Conservation (phyloP, 495 filamentous ascomycete species). For the Penicillium coffeae region DNA sequence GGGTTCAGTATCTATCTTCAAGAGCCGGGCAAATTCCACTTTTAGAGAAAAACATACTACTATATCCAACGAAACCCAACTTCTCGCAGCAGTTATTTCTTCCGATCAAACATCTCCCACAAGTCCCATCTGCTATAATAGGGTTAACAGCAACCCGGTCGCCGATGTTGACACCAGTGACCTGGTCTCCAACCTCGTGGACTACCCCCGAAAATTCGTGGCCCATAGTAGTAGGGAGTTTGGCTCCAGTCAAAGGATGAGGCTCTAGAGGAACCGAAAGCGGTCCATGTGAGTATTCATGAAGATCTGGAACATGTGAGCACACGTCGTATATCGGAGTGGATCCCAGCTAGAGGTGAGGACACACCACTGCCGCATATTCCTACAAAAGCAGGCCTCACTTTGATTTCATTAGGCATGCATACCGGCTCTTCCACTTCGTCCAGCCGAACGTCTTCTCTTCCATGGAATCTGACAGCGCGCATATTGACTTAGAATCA, state of each 20-base stretch:
- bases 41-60: constrained; percentile 30
- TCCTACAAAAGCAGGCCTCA: constrained; percentile 34
- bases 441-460: constrained; percentile 38
- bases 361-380: constrained; percentile 33
- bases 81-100: constrained; percentile 54
- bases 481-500: too few species aligned
- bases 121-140: constrained; percentile 56
- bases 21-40: not conserved
- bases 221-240: constrained; percentile 55
- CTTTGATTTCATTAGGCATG: constrained; percentile 39
- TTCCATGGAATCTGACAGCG: constrained; percentile 41
- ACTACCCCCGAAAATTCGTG: constrained; percentile 61
- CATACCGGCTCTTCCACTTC: constrained; percentile 39
- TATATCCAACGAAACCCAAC: constrained; percentile 58
- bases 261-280: constrained; percentile 52
- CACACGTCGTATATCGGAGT: too few species aligned
- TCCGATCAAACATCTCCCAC: constrained; percentile 48
- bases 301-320: too few species aligned
- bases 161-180: constrained; percentile 48
- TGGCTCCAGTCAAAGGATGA: constrained; percentile 55
- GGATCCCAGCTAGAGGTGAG: too few species aligned
- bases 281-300: constrained; percentile 57
- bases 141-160: constrained; percentile 57
- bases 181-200: constrained; percentile 53
- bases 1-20: not conserved